Evolutionary conservation across 2,329 filamentous ascomycete species (phyloP), one percentile per base, ranked within the genome.

Genomic region (Sclerotinia trifoliorum): DNA sequence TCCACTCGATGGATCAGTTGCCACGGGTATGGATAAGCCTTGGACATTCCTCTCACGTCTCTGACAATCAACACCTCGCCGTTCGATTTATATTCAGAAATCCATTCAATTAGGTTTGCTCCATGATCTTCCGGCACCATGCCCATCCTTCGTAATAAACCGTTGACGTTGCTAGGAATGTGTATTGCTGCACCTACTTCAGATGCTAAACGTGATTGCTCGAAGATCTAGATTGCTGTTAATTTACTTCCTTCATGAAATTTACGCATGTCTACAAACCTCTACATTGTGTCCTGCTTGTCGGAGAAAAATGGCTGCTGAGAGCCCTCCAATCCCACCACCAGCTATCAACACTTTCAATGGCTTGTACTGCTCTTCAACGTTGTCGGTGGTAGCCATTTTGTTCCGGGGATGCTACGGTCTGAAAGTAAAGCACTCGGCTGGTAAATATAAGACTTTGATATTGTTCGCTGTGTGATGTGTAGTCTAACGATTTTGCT

Each of bases 141-240:
- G 0, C 82, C 82, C 55, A 83, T 75, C 48, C 80, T 77, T 10
- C 78, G 76, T 8, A 90, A 78, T 2, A 89, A 76, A 0, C 85
- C 84, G 74, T 88, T 87, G 7, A 82, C 80, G 71, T 90, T 90
- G 0, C 87, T 85, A 0, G 85, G 83, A 7, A 90, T 75, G 72
- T 89, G 86, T n/a, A 90, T 81, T 0, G 87, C 87, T 4, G 87
- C 86, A 1, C 87, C 87, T 0, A 81, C 78, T 75, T 89, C 86
- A 65, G 80, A 82, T 29, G 83, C 82, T 24, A 88, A 82, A 2
- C 79, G 78, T 0, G 85, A 87, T 71, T 86, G 83, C 72, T 89
- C 86, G 61, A 81, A 84, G 0, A 88, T 72, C 82, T 86, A 65
- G 7, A 24, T 32, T 6, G 21, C 26, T 11, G 17, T 56, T 19